Conservation (phyloP, 2,329 filamentous ascomycete genomes). For the Dactylonectria macrodidyma region DNA sequence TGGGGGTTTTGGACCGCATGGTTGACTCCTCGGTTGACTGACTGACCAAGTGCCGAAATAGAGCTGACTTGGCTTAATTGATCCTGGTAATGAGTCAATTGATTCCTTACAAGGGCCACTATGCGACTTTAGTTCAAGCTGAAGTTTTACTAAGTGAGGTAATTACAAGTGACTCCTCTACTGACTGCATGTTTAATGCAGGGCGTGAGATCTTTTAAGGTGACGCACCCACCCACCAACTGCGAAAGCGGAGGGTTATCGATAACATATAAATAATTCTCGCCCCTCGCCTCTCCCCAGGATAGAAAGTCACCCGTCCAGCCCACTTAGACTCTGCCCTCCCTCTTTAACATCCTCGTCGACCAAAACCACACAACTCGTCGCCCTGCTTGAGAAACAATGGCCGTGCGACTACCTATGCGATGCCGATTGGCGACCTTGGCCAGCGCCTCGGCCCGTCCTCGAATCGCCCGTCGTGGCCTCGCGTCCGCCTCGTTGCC, state of each 20-base stretch:
- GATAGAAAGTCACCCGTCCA: slow-evolving; percentile 1
- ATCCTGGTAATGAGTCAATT: slow-evolving; percentile 5
- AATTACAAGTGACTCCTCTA: slow-evolving; percentile 26
- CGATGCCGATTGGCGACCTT: slow-evolving; percentile 55
- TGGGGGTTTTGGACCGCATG: slow-evolving; percentile 9
- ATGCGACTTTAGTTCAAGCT: no score
- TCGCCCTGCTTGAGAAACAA: slow-evolving; percentile 38
- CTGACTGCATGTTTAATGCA: slow-evolving; percentile 9
- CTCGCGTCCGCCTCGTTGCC: slow-evolving; percentile 61
- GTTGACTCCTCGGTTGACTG: neutral
- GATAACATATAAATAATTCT: slow-evolving; percentile 49
- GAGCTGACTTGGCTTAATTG: neutral
- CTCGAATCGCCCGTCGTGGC: slow-evolving; percentile 49
- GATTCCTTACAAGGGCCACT: neutral
- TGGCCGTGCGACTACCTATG: slow-evolving; percentile 59
- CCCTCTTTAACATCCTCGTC: slow-evolving; percentile 5
- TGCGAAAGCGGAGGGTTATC: slow-evolving; percentile 51
- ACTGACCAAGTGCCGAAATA: neutral
- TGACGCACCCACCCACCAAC: slow-evolving; percentile 36
- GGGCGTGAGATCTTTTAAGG: slow-evolving; percentile 21
- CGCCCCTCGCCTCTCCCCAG: slow-evolving; percentile 11
- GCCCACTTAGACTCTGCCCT: slow-evolving; percentile 21
- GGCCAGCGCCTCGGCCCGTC: slow-evolving; percentile 40
- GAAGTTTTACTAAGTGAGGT: neutral
- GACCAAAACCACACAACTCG: neutral